These are phyloP conservation scores for Avena sativa DNA, from an alignment of 176 grass and related monocot genomes.

Conservation along the genomic window DNA sequence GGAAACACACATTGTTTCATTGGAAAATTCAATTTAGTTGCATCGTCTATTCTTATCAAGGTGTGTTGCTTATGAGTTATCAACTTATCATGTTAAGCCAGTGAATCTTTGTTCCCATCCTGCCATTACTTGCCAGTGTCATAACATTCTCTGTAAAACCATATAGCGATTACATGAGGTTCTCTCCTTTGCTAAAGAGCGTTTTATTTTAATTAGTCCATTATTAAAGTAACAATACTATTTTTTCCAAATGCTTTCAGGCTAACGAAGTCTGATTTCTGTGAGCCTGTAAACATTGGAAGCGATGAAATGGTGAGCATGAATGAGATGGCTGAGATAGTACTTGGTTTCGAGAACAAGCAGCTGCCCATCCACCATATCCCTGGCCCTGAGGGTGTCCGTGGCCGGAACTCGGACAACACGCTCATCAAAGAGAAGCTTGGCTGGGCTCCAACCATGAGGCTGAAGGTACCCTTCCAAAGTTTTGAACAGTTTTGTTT, in stretches of 20 bases:
- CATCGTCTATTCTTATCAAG: slow-evolving; percentile 3
- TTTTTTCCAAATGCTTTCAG: slow-evolving; percentile 37
- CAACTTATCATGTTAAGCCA: slow-evolving; percentile 5
- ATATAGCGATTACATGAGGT: neutral
- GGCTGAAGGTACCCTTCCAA: slow-evolving; percentile 50
- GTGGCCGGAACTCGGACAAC: slow-evolving; percentile 69
- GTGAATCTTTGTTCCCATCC: neutral
- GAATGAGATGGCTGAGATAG: slow-evolving; percentile 69
- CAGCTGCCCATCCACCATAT: slow-evolving; percentile 68
- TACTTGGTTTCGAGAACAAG: slow-evolving; percentile 61
- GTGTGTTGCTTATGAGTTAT: neutral
- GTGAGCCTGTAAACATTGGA: slow-evolving; percentile 76
- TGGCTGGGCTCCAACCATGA: slow-evolving; percentile 77
- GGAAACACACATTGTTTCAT: neutral
- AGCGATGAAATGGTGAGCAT: slow-evolving; percentile 88
- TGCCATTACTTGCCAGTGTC: neutral
- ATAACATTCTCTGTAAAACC: neutral
- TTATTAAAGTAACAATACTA: neutral
- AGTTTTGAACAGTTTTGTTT: neutral
- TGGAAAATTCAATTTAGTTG: neutral
- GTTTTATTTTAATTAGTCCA: neutral
- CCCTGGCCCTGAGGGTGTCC: slow-evolving; percentile 62
- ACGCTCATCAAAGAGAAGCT: slow-evolving; percentile 71
- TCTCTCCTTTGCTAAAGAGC: slow-evolving; percentile 29
- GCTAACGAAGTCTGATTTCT: slow-evolving; percentile 72